Evolutionary conservation across 352 stramenopile species (phyloP), one percentile per base, ranked within the genome.

Genomic region (Pythium brassicae): DNA sequence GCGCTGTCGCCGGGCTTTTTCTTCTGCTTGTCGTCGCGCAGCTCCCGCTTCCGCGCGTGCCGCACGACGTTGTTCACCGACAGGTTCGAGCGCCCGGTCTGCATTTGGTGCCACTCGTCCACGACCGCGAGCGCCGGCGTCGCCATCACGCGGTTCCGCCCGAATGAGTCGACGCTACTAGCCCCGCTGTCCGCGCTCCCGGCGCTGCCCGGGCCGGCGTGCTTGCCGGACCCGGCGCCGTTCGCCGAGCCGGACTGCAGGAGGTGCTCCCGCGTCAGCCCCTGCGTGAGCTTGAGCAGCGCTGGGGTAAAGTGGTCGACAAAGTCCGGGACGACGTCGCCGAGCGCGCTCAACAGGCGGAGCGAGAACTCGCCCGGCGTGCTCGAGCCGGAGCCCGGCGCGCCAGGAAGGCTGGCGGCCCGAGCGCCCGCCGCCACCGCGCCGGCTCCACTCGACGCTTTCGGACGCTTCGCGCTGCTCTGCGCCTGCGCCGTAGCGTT

Each of bases 71-170:
- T 94, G 62, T 94, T 93, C 49, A 92, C 72, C 5, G 81, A 86
- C 6, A 95, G 62, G 26, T 73, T 87, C 25, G 84, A 95, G 19
- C 84, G 63, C 4, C 86, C 86, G 0, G 58, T 61, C 29, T 86
- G 72, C 62, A 95, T 81, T 52, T 81, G 74, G 39, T 88, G 69
- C 78, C 84, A 95, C 48, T 95, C 86, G 49, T 95, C 74, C 4
- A 87, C 71, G 34, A 94, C 89, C 32, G 84, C 86, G 44, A 95
- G 68, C 5, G 82, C 86, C 17, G 86, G 86, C 12, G 86, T 95
- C n/a, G 86, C 86, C 86, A 94, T 93, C 26, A 95, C 84, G 43
- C 84, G 79, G 34, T 93, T 87, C 1, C 82, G 72, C 23, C 73
- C 78, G 69, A 89, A 89, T n/a, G 79, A 86, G 48, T 92, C 83